Evolutionary conservation across 163 green algal genomes (phyloP).

Genomic region (Volvox carteri): DNA sequence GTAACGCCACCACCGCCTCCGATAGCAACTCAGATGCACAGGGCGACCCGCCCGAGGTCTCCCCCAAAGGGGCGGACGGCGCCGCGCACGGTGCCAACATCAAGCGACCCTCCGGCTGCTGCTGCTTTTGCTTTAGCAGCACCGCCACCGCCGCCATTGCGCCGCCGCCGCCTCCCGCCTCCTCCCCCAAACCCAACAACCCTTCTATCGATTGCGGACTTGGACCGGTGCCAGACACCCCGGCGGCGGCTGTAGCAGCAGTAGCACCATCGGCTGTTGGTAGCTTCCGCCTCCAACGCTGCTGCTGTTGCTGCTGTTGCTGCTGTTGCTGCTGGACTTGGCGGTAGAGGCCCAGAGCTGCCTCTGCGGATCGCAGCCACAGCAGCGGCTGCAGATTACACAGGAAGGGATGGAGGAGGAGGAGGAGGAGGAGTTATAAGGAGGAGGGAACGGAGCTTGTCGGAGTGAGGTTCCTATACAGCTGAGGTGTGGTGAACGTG

Average conservation of each 20-base stretch:
- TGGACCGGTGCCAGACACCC: no score
- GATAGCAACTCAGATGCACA: slow-evolving; percentile 22
- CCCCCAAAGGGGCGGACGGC: no score
- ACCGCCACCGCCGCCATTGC: neutral
- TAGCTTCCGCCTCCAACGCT: neutral
- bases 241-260: slow-evolving; percentile 6
- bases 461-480: no score
- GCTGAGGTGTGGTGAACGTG: no score
- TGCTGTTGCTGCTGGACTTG: slow-evolving; percentile 25
- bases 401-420: neutral
- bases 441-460: no score
- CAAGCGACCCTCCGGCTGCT: neutral
- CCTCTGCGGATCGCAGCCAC: slow-evolving; percentile 64
- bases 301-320: no score
- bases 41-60: neutral
- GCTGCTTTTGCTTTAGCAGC: slow-evolving; percentile 8
- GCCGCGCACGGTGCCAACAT: slow-evolving; percentile 1
- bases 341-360: slow-evolving; percentile 52
- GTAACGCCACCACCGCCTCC: slow-evolving; percentile 40
- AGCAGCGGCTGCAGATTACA: slow-evolving; percentile 45
- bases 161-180: neutral
- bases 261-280: no score
- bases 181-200: no score
- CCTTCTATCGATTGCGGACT: no score
- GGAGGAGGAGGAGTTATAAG: neutral